phyloP scores from a whole-genome alignment of 495 filamentous ascomycete genomes.

The Aspergillus campestris region DNA sequence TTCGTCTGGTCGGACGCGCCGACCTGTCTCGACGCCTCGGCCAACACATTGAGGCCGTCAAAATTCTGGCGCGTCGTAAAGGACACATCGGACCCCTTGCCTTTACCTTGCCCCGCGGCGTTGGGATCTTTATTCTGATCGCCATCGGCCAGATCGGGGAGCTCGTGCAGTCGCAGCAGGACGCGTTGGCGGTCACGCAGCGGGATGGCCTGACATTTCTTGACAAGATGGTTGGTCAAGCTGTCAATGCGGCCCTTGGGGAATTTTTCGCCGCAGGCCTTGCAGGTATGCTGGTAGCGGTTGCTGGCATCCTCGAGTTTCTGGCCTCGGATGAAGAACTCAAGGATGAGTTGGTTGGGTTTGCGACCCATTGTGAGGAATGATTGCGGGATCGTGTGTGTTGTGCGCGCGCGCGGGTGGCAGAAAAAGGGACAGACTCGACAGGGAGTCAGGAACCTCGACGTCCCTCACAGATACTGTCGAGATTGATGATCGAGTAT shows the following conservation, averaged over 20 bases:
- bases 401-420: slow-evolving; percentile 2
- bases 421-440: slow-evolving; percentile 6
- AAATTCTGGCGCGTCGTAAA: slow-evolving; percentile 48
- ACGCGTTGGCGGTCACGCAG: slow-evolving; percentile 58
- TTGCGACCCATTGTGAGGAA: slow-evolving; percentile 59
- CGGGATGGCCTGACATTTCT: slow-evolving; percentile 69
- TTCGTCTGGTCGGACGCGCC: slow-evolving; percentile 41
- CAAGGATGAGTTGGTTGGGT: slow-evolving; percentile 71
- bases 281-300: slow-evolving; percentile 81
- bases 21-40: slow-evolving; percentile 71
- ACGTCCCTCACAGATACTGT: not conserved
- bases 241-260: slow-evolving; percentile 79
- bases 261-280: slow-evolving; percentile 74
- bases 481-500: not conserved
- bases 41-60: slow-evolving; percentile 69
- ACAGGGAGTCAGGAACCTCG: not conserved
- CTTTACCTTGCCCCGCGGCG: slow-evolving; percentile 28
- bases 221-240: slow-evolving; percentile 66
- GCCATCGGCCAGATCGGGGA: slow-evolving; percentile 30
- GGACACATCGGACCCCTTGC: slow-evolving; percentile 31
- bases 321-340: slow-evolving; percentile 73
- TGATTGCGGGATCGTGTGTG: slow-evolving; percentile 3
- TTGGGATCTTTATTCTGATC: slow-evolving; percentile 31
- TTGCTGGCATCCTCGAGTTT: slow-evolving; percentile 81
- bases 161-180: slow-evolving; percentile 48